Conservation (phyloP, 257 asterid species). For the Plantago ovata region DNA sequence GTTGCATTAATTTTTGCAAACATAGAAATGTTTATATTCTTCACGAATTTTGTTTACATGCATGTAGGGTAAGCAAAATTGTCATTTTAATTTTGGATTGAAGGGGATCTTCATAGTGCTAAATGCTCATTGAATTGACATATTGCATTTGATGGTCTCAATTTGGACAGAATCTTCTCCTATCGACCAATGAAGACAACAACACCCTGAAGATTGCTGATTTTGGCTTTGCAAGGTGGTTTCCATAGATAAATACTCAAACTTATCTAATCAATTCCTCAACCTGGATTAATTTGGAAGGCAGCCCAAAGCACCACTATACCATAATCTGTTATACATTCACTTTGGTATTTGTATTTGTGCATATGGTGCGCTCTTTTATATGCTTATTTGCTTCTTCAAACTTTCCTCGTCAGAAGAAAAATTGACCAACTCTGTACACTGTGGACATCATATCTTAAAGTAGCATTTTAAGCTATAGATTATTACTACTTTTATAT, state of each 20-base stretch:
- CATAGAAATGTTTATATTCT: background rate
- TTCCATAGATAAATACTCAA: constrained; percentile 12
- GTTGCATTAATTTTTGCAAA: no score
- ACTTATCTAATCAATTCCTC: background rate
- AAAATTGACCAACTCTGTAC: no score
- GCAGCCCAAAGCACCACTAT: background rate
- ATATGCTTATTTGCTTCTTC: background rate
- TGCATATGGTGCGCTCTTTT: background rate
- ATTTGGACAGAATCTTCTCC: constrained; percentile 50
- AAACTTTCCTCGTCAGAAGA: no score
- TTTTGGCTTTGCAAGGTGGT: constrained; percentile 81
- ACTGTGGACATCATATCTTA: no score
- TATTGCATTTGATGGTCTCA: constrained; percentile 21
- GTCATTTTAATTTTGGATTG: background rate
- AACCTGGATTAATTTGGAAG: constrained; percentile 4
- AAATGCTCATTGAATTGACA: no score
- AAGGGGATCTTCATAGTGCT: background rate
- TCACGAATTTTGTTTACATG: background rate
- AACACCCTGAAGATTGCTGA: constrained; percentile 58
- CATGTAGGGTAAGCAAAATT: background rate
- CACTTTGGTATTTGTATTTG: background rate
- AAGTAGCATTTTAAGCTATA: no score
- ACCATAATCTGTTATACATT: background rate
- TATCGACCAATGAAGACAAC: constrained; percentile 33
- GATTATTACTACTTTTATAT: no score